A percentile compares a stretch with the other conserved stretches of the same genome.
Conservation (phyloP, 768 basidiomycete genomes). For the Xanthoconium purpureum region DNA sequence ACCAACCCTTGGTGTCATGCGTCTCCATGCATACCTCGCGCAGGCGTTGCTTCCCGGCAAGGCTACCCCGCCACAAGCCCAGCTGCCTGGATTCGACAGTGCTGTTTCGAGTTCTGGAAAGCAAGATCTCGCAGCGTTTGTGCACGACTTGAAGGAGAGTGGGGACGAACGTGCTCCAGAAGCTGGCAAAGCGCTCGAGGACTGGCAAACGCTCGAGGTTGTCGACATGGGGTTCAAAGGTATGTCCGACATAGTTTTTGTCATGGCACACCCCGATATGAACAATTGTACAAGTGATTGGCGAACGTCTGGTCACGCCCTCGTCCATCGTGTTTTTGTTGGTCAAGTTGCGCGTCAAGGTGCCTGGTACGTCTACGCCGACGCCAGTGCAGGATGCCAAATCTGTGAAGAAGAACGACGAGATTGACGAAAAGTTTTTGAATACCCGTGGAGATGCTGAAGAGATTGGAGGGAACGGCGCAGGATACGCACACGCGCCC, state of each 20-base stretch:
- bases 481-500: slow-evolving; percentile 83
- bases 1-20: slow-evolving; percentile 75
- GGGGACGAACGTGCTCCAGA: slow-evolving; percentile 20
- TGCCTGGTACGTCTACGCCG: slow-evolving; percentile 40
- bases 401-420: slow-evolving; percentile 48
- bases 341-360: slow-evolving; percentile 74
- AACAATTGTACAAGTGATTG: slow-evolving; percentile 60
- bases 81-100: slow-evolving; percentile 71
- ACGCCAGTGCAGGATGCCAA: slow-evolving; percentile 39
- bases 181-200: slow-evolving; percentile 55
- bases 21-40: slow-evolving; percentile 74
- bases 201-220: slow-evolving; percentile 75
- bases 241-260: slow-evolving; percentile 29
- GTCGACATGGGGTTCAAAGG: slow-evolving; percentile 86
- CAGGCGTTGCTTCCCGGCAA: slow-evolving; percentile 76
- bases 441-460: slow-evolving; percentile 59
- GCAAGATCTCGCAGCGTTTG: slow-evolving; percentile 16
- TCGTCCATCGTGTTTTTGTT: slow-evolving; percentile 84
- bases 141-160: slow-evolving; percentile 13
- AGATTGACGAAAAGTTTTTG: slow-evolving; percentile 71
- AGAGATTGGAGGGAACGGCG: slow-evolving; percentile 45
- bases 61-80: slow-evolving; percentile 49
- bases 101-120: slow-evolving; percentile 29
- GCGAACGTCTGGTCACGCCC: slow-evolving; percentile 84
- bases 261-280: background rate